Base-by-base conservation (phyloP, 192 early-diverging fungal species). In the Lobosporangium transversale region DNA sequence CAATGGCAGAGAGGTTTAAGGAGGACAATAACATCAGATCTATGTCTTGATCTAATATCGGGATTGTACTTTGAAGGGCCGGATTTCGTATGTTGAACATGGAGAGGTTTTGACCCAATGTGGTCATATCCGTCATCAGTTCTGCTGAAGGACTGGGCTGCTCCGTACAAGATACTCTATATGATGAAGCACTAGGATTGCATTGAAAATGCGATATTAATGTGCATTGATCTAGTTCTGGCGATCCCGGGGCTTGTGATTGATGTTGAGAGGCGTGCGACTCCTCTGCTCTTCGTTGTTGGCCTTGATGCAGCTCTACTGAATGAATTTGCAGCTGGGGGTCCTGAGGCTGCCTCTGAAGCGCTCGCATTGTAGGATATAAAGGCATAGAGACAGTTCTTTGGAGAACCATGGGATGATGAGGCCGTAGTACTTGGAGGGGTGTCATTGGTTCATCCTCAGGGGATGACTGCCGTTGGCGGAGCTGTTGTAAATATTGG, bases 371-470 rank as follows among this genome's bases (percentile, higher is more conserved):
- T 11, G 40, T 32, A 26, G 56, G 48, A 31, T 20, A 60, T 4
- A 42, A 37, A 0, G 66, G 50, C 56, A 68, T 53, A 1, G 66
- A 68, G 4, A 47, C n/a, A 1, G 66, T 68, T 21, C 66, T 58
- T 36, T 68, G 66, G 23, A 68, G 66, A 0, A 68, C 66, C 66
- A 68, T 68, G 7, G 66, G 66, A 23, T 68, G 66, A 36, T 53
- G 29, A 33, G 66, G 66, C 37, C 52, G 44, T 15, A 70, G 51
- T 17, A 62, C 33, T 20, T 56, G 59, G 27, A 62, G 58, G 9
- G 51, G 58, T 3, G 68, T 44, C 53, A 53, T 59, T 7, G 56
- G 48, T 42, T 68, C 52, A 14, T 17, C 33, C 35, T 4, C 8
- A 32, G 62, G 20, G 37, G 18, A 27, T 7, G 21, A 31, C 36